Evolutionary conservation across 2,329 filamentous ascomycete species (phyloP).

Genomic region (Myotisia sp.): DNA sequence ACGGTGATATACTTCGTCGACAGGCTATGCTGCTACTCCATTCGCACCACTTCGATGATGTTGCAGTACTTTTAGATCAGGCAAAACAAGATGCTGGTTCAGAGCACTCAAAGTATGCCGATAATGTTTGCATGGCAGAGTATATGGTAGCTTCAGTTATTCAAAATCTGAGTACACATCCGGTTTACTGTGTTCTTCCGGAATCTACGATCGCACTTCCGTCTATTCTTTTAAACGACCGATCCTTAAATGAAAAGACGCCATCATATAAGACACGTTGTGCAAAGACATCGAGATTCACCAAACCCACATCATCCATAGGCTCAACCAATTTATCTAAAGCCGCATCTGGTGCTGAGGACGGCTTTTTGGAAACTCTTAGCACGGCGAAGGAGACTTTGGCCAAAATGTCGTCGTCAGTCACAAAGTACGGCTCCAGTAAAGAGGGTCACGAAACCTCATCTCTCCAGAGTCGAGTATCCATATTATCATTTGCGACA

Average conservation of each 20-base stretch:
- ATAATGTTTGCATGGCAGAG: constrained; percentile 24
- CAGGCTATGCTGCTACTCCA: constrained; percentile 21
- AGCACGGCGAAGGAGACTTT: constrained; percentile 24
- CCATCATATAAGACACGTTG: constrained; percentile 24
- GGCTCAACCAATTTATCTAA: constrained; percentile 11
- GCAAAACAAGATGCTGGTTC: constrained; percentile 13
- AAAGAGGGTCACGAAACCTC: constrained; percentile 27
- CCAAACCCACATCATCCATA: constrained; percentile 2
- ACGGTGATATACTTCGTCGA: constrained; percentile 37
- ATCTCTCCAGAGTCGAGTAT: constrained; percentile 26
- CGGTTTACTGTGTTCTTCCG: constrained; percentile 76
- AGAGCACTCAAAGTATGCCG: constrained; percentile 17
- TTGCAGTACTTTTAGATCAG: constrained; percentile 38
- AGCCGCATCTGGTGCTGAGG: constrained; percentile 18
- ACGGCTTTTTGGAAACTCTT: constrained; percentile 25
- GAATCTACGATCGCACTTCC: constrained; percentile 88
- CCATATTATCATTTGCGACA: constrained; percentile 32
- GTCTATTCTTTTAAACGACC: constrained; percentile 39
- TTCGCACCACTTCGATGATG: constrained; percentile 41
- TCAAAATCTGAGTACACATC: constrained; percentile 52
- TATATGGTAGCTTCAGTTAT: constrained; percentile 26
- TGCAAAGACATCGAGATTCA: constrained; percentile 12
- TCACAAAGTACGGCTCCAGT: constrained; percentile 25
- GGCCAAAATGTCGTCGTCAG: constrained; percentile 20
- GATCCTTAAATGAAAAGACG: constrained; percentile 23